Evolutionary conservation across 805 yeast species (phyloP).

Genomic region (Scheffersomyces spartinae): DNA sequence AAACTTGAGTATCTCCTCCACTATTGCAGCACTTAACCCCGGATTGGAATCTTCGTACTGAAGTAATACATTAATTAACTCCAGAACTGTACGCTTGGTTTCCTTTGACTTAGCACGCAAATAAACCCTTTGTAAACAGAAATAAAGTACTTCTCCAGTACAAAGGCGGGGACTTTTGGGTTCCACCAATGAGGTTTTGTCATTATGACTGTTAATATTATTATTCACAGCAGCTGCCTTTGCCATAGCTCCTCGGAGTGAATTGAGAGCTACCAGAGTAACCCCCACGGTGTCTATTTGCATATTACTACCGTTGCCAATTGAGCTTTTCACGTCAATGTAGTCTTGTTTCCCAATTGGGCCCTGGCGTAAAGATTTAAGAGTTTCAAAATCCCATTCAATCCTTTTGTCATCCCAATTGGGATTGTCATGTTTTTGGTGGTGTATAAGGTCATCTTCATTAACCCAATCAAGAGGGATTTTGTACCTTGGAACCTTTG

Average conservation of each 20-base stretch:
- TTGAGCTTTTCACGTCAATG: constrained; percentile 3
- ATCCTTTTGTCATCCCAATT: constrained; percentile 1
- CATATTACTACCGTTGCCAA: constrained; percentile 2
- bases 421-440: constrained; percentile 2
- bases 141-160: constrained; percentile 28
- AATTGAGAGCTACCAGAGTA: background rate
- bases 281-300: background rate
- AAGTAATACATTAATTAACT: constrained; percentile 28
- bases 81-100: constrained; percentile 35
- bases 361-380: too few species aligned
- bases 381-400: background rate
- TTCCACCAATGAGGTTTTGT: background rate
- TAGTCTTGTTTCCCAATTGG: constrained; percentile 4
- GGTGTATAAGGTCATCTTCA: constrained; percentile 7
- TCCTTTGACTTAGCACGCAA: constrained; percentile 39
- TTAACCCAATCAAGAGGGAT: constrained; percentile 5
- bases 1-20: constrained; percentile 68
- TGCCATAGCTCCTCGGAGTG: constrained; percentile 1
- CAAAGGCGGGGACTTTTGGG: constrained; percentile 14
- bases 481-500: constrained; percentile 20
- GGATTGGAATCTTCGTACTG: constrained; percentile 41
- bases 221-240: background rate
- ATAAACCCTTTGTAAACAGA: constrained; percentile 36
- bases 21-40: constrained; percentile 54
- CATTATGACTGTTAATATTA: background rate